phyloP scores from a whole-genome alignment of 1,284 basidiomycete genomes.

The Mycena citricolor region DNA sequence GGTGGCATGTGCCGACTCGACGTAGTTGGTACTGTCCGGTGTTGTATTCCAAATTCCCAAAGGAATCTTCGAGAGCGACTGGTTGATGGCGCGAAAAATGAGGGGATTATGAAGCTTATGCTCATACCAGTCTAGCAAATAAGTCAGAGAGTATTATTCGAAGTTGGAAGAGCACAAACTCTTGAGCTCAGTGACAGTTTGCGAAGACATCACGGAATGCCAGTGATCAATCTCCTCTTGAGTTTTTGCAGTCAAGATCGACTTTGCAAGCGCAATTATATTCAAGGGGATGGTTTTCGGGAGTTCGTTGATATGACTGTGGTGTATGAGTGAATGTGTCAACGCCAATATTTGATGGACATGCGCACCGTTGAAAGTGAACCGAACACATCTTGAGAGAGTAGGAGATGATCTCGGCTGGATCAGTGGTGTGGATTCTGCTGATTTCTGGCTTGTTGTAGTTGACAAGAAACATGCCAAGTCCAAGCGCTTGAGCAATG shows the following conservation, averaged over 20 bases:
- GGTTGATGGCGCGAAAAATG: constrained; percentile 21
- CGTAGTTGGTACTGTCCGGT: constrained; percentile 5
- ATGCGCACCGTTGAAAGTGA: constrained; percentile 18
- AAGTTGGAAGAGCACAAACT: constrained; percentile 5
- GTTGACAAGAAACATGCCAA: constrained; percentile 14
- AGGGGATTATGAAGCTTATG: constrained; percentile 22
- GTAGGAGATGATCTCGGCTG: constrained; percentile 16
- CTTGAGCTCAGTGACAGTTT: not conserved
- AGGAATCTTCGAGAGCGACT: constrained; percentile 6
- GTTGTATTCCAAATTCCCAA: constrained; percentile 5
- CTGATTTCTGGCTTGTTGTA: constrained; percentile 15
- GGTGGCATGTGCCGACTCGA: constrained; percentile 11
- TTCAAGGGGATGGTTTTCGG: constrained; percentile 10
- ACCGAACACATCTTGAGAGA: constrained; percentile 21
- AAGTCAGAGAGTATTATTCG: too few species aligned
- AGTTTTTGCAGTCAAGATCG: constrained; percentile 14
- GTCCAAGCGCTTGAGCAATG: constrained; percentile 22
- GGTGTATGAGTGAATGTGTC: not conserved
- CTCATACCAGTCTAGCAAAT: constrained; percentile 22
- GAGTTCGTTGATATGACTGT: constrained; percentile 24
- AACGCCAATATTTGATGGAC: not conserved
- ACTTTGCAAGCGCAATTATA: constrained; percentile 16
- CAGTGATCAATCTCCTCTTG: constrained; percentile 19
- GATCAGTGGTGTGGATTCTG: constrained; percentile 14
- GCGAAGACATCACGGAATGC: constrained; percentile 12